Conservation (phyloP, 805 yeast genomes). For the Yamadazyma tumulicola region DNA sequence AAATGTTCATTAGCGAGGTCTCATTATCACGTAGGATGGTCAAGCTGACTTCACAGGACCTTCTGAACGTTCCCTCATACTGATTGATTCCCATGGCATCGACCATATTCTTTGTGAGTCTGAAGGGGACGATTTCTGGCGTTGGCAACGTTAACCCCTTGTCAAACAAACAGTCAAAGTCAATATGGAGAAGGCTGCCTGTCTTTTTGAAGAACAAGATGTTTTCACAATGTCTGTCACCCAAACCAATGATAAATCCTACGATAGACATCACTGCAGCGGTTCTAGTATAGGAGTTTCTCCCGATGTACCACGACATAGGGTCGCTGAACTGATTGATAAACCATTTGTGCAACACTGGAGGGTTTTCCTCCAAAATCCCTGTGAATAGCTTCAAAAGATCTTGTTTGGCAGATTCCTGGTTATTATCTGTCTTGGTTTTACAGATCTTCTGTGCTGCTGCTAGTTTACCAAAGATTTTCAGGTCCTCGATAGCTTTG, state of each 20-base stretch:
- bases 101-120: conserved; percentile 83
- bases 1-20: conserved; percentile 78
- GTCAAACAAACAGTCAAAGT: conserved; percentile 93
- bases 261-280: conserved; percentile 97
- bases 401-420: conserved; percentile 13
- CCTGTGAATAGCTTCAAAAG: conserved; percentile 21
- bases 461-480: conserved; percentile 25
- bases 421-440: conserved; percentile 8
- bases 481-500: conserved; percentile 20
- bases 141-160: conserved; percentile 68
- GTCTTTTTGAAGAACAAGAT: conserved; percentile 66
- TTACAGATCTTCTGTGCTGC: conserved; percentile 28
- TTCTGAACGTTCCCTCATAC: conserved; percentile 85
- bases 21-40: conserved; percentile 72
- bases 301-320: conserved; percentile 74
- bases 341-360: conserved; percentile 85
- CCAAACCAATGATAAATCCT: conserved; percentile 89
- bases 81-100: conserved; percentile 92
- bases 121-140: conserved; percentile 93
- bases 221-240: conserved; percentile 96
- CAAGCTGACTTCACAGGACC: conserved; percentile 81
- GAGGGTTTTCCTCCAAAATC: conserved; percentile 44
- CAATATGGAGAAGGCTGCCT: conserved; percentile 88
- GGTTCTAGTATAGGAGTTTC: conserved; percentile 72
- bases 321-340: conserved; percentile 88